These are phyloP conservation scores for Penicillium decumbens DNA, from an alignment of 2,329 filamentous ascomycete genomes.

Conservation along the genomic window DNA sequence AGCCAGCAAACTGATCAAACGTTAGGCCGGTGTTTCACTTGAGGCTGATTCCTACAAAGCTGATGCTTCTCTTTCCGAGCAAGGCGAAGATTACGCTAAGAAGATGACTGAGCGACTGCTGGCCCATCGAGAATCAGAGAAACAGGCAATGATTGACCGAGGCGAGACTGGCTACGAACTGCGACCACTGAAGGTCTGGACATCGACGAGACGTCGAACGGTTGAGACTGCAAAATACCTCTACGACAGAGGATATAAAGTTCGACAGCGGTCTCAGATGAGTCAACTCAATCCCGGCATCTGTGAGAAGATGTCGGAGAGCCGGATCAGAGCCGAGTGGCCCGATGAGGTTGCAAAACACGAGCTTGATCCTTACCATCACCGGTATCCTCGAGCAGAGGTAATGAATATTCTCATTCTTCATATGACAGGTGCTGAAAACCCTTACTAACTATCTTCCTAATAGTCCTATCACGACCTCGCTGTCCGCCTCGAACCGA, in stretches of 20 bases:
- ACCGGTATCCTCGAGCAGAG: conserved; percentile 91
- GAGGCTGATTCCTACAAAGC: conserved; percentile 89
- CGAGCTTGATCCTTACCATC: conserved; percentile 91
- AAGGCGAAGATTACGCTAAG: conserved; percentile 73
- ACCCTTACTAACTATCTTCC: background rate
- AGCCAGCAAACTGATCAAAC: conserved; percentile 11
- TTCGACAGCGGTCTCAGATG: conserved; percentile 91
- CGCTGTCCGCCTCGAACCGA: conserved; percentile 93
- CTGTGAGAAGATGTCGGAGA: conserved; percentile 87
- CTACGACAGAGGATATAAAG: conserved; percentile 73
- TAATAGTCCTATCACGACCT: conserved; percentile 90
- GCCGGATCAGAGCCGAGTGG: conserved; percentile 72
- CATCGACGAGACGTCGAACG: conserved; percentile 82
- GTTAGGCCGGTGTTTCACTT: conserved; percentile 68
- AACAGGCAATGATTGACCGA: conserved; percentile 61
- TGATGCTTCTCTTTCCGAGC: conserved; percentile 75
- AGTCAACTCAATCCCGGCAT: conserved; percentile 95
- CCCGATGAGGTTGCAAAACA: conserved; percentile 91
- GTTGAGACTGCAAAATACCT: conserved; percentile 84
- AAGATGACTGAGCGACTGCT: conserved; percentile 82
- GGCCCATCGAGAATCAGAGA: conserved; percentile 77
- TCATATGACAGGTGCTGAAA: background rate
- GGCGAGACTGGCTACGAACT: conserved; percentile 65
- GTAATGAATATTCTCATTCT: conserved; percentile 44
- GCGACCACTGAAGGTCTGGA: conserved; percentile 87